phyloP scores from a whole-genome alignment of 2,329 filamentous ascomycete species.

The Davidsoniella eucalypti region DNA sequence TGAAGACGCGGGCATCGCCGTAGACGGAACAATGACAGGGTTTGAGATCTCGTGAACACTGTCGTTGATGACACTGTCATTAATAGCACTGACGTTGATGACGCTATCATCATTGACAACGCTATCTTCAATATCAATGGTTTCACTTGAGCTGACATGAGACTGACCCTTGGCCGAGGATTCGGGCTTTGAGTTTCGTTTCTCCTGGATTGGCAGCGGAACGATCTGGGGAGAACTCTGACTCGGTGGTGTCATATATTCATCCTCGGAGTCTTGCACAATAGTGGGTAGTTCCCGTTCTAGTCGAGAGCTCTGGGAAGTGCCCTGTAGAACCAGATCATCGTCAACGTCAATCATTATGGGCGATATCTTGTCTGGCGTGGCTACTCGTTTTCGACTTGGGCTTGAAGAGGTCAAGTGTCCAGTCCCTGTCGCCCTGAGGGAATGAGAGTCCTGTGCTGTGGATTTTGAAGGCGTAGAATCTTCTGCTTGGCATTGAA shows the following conservation, averaged over 20 bases:
- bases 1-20: constrained; percentile 1
- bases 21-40: background rate
- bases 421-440: background rate
- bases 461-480: constrained; percentile 14
- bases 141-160: background rate
- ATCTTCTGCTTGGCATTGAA: constrained; percentile 12
- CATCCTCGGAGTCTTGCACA: constrained; percentile 42
- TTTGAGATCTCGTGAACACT: background rate
- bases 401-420: constrained; percentile 5
- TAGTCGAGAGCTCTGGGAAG: constrained; percentile 9
- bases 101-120: too few species aligned
- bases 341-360: constrained; percentile 2
- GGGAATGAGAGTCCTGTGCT: constrained; percentile 10
- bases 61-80: background rate
- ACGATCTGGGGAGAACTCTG: constrained; percentile 10
- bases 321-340: background rate
- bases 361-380: constrained; percentile 10
- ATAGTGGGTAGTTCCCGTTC: constrained; percentile 22
- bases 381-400: constrained; percentile 11
- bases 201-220: background rate
- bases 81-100: background rate
- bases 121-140: too few species aligned
- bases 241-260: constrained; percentile 28
- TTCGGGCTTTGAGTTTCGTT: background rate
- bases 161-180: background rate